Evolutionary conservation across 352 stramenopile species (phyloP), one percentile per base, ranked within the genome.

Genomic region (Pythium brachiatum): DNA sequence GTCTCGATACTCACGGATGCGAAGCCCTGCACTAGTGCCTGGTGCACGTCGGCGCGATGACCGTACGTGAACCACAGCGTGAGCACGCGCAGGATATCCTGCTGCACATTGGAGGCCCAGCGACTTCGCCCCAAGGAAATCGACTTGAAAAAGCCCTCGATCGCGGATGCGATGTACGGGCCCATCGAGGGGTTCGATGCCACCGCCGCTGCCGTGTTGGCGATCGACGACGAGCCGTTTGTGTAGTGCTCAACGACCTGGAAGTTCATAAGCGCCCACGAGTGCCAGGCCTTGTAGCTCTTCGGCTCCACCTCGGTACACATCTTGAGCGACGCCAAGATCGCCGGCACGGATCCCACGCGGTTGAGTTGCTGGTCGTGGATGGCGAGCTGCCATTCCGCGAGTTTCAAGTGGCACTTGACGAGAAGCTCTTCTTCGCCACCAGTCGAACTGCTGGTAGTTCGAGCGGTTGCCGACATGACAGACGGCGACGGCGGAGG

Each of bases 61-160:
- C 97, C 97, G 76, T 99, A 97, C 23, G 96, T 85, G 63, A 99
- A 99, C 81, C 98, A 99, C 38, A 99, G 95, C 46, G 96, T 99
- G 32, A 99, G 75, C 20, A 99, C 69, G 34, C 98, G 98, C 51
- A 99, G 66, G 62, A 99, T 94, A 69, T 99, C 98, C 66, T 99
- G 61, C 29, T 68, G 61, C 12, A 68, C 98, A 11, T 83, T 94
- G 9, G 91, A 83, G 53, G 91, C 84, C 80, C 96, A 98, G 25
- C 89, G 85, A 36, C 91, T 97, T 51, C 95, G 93, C 2, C 97
- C 97, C 26, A 99, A 89, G 41, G 89, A 92, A 51, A 99, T 99
- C 3, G 96, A 98, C 20, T 86, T 87, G 64, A 99, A 97, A 74
- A 99, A 99, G n/a, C 96, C 97, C 65, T 97, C 85, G 20, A 99